Base-by-base conservation (phyloP, 2,329 filamentous ascomycete genomes). In the Epichloe glyceriae region DNA sequence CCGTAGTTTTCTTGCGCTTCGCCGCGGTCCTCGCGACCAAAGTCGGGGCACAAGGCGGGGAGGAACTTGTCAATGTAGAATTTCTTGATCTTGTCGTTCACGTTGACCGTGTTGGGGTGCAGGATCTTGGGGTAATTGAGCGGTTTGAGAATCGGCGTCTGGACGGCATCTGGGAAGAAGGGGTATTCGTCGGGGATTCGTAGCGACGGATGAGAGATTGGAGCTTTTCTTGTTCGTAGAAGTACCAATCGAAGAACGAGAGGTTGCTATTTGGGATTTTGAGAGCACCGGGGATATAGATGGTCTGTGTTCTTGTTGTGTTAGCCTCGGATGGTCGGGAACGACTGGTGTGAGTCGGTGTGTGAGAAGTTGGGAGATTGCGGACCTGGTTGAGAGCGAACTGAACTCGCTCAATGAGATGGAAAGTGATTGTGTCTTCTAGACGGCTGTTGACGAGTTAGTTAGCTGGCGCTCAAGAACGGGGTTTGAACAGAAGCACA, bases 371-470 rank as follows among this genome's bases (percentile, higher is more conserved):
- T 47, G 39, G 47, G 38, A 14, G 17, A 12, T 35, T 56, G 54
- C 56, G 19, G 19, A 67, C 67, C 63, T 65, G 74, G 72, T 96
- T 97, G 57, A 94, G 78, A 4, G 91, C 88, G 68, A 97, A 98
- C 67, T 98, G 93, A n/a, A 91, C 91, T 40, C 93, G 85, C 71
- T 98, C 93, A 63, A 97, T 97, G 39, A 98, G 76, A 69, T 95
- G 86, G 70, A 95, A 96, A 58, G 88, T 95, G 64, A 98, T 97
- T 54, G 91, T 97, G 65, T 98, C 93, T 72, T 98, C 93, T 17
- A 97, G 78, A 19, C 93, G 93, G 63, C 93, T 98, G 62, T 41
- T 35, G 40, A 41, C 15, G 48, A 61, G 33, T 10, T 41, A 46
- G 14, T 26, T n/a, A 7, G 46, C 2, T 8, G 15, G 26, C 15